Evolutionary conservation across 2,329 filamentous ascomycete genomes (phyloP).

Genomic region (Colletotrichum camelliae): DNA sequence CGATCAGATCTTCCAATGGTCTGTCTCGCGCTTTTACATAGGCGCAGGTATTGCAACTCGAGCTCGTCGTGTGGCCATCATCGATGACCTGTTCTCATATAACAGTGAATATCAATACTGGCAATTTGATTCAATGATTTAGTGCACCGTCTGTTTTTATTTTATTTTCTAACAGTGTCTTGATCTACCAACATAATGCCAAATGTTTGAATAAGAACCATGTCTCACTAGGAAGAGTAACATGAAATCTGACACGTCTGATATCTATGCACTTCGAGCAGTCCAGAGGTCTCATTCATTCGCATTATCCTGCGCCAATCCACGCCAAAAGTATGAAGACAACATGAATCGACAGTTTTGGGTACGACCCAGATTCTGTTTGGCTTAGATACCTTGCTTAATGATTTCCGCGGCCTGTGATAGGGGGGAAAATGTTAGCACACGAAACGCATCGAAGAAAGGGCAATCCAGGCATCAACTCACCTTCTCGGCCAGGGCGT

Average conservation of each 20-base stretch:
- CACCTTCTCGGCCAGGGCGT: constrained; percentile 39
- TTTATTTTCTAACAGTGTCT: background rate
- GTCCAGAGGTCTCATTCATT: background rate
- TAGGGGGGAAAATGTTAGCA: background rate
- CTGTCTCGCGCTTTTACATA: background rate
- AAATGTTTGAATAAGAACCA: background rate
- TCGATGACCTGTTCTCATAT: background rate
- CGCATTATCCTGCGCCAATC: background rate
- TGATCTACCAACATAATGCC: background rate
- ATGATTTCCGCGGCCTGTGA: constrained; percentile 8
- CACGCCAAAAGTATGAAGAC: background rate
- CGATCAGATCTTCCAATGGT: too few relatives aligned
- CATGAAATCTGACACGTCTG: background rate
- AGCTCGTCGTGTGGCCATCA: accelerated
- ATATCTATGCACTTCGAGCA: background rate
- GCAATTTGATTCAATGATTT: background rate
- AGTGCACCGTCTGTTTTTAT: accelerated
- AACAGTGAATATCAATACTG: too few relatives aligned
- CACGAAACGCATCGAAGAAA: background rate
- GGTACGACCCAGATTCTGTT: background rate
- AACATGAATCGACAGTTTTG: background rate
- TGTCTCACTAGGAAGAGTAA: background rate
- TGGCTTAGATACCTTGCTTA: background rate
- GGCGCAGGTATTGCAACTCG: background rate
- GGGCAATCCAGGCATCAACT: background rate